Evolutionary conservation across 306 rosid genomes (phyloP), one percentile per base, ranked within the genome.

Genomic region (Sechiopsis laciniata): DNA sequence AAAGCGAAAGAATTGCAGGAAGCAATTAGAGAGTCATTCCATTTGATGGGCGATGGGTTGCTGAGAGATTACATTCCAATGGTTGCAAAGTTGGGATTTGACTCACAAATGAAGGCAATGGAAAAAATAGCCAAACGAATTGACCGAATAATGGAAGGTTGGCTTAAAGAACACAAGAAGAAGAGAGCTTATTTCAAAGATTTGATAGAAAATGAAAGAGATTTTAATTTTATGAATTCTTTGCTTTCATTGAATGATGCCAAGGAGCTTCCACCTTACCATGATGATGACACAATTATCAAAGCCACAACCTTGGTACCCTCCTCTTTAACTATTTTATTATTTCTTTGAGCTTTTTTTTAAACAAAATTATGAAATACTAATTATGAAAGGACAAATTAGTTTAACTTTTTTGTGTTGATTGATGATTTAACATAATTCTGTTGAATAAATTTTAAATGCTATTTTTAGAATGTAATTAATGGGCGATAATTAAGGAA

Each of bases 271-370:
- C 82, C 65, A 2, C 82, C 79, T 50, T 63, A 69, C 20, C 72
- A 64, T 14, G 82, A 84, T 11, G 73, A 60, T 14, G 85, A 85
- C 24, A 79, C 83, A 2, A 74, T 86, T 55, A 76, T 2, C 81
- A 88, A 84, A 83, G 79, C 89, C 1, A 86, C 88, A 0, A 76
- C 78, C 60, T 11, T 82, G 90, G 94, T 82, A 88, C 0, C 54
- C 1, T 2, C 37, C 1, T 6, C 5, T 26, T 22, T 16, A 2
- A 29, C 15, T 60, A 26, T n/a, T 6, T 54, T 42, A 46, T 46
- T 37, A 37, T 45, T 1, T 46, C 13, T 45, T 45, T 7, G 9
- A 7, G 50, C 11, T 45, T 29, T 29, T 29, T 29, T n/a, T n/a
- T n/a, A n/a, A n/a, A n/a, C n/a, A n/a, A n/a, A n/a, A n/a, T n/a